These are phyloP conservation scores for Penicillium lagena DNA, from an alignment of 495 filamentous ascomycete genomes.

Conservation along the genomic window DNA sequence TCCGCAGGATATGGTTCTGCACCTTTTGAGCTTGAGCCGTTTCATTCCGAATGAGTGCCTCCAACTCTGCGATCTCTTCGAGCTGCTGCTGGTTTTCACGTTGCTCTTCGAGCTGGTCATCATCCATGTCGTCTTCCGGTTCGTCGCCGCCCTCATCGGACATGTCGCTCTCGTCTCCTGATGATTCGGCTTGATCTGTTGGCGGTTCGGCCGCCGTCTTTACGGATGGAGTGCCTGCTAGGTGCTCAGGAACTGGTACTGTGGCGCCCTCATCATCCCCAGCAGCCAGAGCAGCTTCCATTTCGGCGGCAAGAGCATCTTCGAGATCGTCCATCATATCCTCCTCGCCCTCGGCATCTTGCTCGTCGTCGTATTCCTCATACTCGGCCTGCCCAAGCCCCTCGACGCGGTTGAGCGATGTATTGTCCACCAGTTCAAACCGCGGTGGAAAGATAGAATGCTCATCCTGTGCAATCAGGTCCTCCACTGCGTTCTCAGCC, in stretches of 20 bases:
- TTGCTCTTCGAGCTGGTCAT: conserved; percentile 41
- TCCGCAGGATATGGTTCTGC: conserved; percentile 41
- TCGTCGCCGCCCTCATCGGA: conserved; percentile 58
- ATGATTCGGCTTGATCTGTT: conserved; percentile 26
- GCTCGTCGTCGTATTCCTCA: conserved; percentile 47
- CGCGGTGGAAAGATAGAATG: conserved; percentile 45
- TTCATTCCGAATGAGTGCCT: conserved; percentile 38
- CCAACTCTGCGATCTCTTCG: conserved; percentile 44
- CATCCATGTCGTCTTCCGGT: conserved; percentile 56
- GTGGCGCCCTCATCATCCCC: conserved; percentile 32
- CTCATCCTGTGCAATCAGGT: conserved; percentile 64
- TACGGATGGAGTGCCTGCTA: conserved; percentile 26
- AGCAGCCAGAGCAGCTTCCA: conserved; percentile 48
- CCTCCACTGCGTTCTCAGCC: conserved; percentile 75
- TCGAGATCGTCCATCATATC: conserved; percentile 52
- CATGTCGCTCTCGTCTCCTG: conserved; percentile 41
- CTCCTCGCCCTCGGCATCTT: conserved; percentile 49
- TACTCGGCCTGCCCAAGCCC: conserved; percentile 36
- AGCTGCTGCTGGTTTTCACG: conserved; percentile 43
- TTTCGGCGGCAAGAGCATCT: conserved; percentile 49
- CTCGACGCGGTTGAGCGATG: conserved; percentile 45
- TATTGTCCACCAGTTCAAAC: conserved; percentile 61
- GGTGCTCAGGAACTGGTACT: conserved; percentile 7
- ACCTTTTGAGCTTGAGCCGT: conserved; percentile 36
- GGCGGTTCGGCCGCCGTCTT: conserved; percentile 17